Evolutionary conservation across 2,329 filamentous ascomycete genomes (phyloP), one percentile per base, ranked within the genome.

Genomic region (Fusarium palustre): DNA sequence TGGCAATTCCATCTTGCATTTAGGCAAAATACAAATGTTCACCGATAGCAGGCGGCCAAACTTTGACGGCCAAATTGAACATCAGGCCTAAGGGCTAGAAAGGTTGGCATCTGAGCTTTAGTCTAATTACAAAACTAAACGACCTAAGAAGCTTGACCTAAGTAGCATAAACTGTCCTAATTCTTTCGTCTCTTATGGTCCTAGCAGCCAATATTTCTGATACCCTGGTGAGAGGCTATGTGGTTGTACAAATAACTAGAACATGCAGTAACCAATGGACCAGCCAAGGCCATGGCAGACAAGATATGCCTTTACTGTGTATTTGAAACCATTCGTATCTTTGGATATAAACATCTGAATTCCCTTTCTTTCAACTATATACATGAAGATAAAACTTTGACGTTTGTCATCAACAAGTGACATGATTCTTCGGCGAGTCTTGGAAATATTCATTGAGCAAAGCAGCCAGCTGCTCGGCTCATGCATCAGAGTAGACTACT

Each of bases 381-480:
- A 70, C 68, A 50, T 13, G 54, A 70, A 70, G 13, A 34, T 50
- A 22, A 65, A 59, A 50, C 46, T 41, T 41, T 25, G n/a, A 63
- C 48, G n/a, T 13, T 16, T 15, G 22, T 22, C 49, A 46, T 56
- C 38, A 33, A 34, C 18, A 33, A 31, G 41, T 16, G 6, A 5
- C 16, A 55, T 31, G 18, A 18, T 36, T 18, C 8, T 39, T 39
- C 18, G 46, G 16, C n/a, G 24, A 28, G 16, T 10, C 25, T n/a
- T 31, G 1, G 42, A 12, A 30, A 30, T 22, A 34, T n/a, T 28
- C 2, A 34, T 9, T 20, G 5, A 33, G 30, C 47, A 49, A 55
- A 49, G 46, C 55, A 70, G 68, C 68, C 68, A 62, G 68, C 68
- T 65, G 12, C 49, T 36, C 10, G 18, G 45, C 43, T n/a, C 16